phyloP scores from a whole-genome alignment of 2,329 filamentous ascomycete species.

The Beauveria medogensis region DNA sequence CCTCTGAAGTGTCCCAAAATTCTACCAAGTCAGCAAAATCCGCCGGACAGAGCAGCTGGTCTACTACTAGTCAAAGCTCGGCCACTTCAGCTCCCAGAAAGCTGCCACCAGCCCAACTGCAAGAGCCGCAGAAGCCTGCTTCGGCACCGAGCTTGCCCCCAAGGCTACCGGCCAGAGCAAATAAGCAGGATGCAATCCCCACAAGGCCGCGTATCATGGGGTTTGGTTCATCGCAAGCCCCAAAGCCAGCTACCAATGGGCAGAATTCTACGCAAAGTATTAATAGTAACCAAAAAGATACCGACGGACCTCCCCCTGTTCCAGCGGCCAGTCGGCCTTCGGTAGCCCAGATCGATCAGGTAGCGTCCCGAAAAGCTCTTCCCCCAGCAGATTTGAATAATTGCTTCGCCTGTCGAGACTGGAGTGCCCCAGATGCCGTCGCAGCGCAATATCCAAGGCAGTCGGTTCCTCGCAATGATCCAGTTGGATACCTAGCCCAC shows the following conservation, averaged over 20 bases:
- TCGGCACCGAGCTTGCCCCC: constrained; percentile 37
- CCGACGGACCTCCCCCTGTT: constrained; percentile 24
- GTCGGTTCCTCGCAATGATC: constrained; percentile 56
- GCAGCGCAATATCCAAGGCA: constrained; percentile 69
- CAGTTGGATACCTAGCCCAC: constrained; percentile 66
- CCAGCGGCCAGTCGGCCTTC: constrained; percentile 46
- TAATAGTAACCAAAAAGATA: constrained; percentile 6
- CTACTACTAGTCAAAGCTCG: constrained; percentile 40
- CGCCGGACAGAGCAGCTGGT: constrained; percentile 35
- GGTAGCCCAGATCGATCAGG: constrained; percentile 41
- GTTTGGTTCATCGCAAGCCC: constrained; percentile 11
- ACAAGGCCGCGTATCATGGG: constrained; percentile 9
- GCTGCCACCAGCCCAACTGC: constrained; percentile 38
- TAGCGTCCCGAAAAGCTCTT: constrained; percentile 24
- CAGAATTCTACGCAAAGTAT: background rate
- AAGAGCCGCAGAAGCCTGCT: background rate
- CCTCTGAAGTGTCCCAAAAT: constrained; percentile 47
- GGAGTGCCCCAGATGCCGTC: constrained; percentile 69
- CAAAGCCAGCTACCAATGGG: constrained; percentile 4
- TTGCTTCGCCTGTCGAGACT: constrained; percentile 85
- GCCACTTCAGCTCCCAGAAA: constrained; percentile 36
- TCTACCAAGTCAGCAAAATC: constrained; percentile 48
- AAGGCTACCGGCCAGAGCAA: constrained; percentile 36
- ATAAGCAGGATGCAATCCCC: background rate
- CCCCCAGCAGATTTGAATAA: constrained; percentile 22